Conservation (phyloP, 352 stramenopile genomes). For the Phytophthora niederhauseri region DNA sequence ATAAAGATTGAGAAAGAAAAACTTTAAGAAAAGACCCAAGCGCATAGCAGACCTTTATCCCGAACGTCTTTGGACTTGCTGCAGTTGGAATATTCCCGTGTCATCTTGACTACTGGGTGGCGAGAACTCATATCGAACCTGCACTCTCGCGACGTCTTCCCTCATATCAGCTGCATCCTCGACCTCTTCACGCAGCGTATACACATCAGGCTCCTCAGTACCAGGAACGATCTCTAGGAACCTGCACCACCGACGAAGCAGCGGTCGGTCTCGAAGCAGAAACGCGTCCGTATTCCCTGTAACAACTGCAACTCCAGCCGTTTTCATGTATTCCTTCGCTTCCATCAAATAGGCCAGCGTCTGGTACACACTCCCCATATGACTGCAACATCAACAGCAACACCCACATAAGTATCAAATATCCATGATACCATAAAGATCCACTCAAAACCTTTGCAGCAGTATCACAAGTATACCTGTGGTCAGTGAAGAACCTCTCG, state of each 20-base stretch:
- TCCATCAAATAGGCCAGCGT: slow-evolving; percentile 65
- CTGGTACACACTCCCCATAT: slow-evolving; percentile 59
- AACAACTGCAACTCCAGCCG: slow-evolving; percentile 45
- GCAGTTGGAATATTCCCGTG: slow-evolving; percentile 41
- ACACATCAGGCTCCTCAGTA: slow-evolving; percentile 32
- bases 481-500: slow-evolving; percentile 55
- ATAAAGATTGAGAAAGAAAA: slow-evolving; percentile 2
- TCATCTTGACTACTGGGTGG: slow-evolving; percentile 16
- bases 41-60: not conserved
- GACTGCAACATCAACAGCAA: slow-evolving; percentile 21
- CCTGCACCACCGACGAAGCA: slow-evolving; percentile 58
- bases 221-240: slow-evolving; percentile 47
- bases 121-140: slow-evolving; percentile 44
- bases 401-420: not conserved
- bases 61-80: slow-evolving; percentile 31
- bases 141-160: slow-evolving; percentile 14
- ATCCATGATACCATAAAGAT: not conserved
- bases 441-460: not conserved
- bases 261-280: slow-evolving; percentile 39
- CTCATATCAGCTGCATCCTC: slow-evolving; percentile 16
- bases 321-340: slow-evolving; percentile 55
- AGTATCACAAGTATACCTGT: slow-evolving; percentile 28
- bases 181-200: slow-evolving; percentile 40
- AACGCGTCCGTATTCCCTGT: slow-evolving; percentile 41
- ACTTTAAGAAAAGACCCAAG: not conserved